phyloP scores from a whole-genome alignment of 495 filamentous ascomycete genomes.

The Polyplosphaeria fusca region DNA sequence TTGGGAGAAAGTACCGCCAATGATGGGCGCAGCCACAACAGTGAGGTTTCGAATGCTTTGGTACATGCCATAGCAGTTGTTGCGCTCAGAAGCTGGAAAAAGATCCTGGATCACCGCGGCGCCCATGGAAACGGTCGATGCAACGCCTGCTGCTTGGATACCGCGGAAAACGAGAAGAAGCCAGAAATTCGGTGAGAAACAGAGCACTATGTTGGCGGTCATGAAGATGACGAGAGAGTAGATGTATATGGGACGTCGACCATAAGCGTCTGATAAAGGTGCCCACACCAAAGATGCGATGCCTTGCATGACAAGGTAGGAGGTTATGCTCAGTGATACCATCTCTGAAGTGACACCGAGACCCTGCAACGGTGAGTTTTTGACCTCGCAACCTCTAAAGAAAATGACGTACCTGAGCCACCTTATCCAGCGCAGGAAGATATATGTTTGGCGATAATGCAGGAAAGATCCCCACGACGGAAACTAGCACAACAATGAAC shows the following conservation, averaged over 20 bases:
- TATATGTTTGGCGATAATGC: conserved; percentile 43
- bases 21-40: conserved; percentile 1
- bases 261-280: conserved; percentile 45
- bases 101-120: conserved; percentile 20
- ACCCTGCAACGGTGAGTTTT: neutral
- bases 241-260: conserved; percentile 46
- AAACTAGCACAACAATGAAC: conserved; percentile 42
- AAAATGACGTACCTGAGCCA: conserved; percentile 11
- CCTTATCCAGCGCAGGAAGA: conserved; percentile 36
- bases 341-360: neutral
- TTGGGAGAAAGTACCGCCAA: conserved; percentile 6
- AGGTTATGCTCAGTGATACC: conserved; percentile 4
- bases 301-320: conserved; percentile 50
- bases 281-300: conserved; percentile 48
- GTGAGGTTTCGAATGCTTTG: conserved; percentile 8
- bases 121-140: conserved; percentile 40
- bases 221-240: conserved; percentile 46
- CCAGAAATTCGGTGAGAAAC: conserved; percentile 9
- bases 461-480: conserved; percentile 43
- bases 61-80: conserved; percentile 5
- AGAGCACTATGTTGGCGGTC: conserved; percentile 22
- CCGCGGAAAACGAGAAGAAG: conserved; percentile 23
- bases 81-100: neutral
- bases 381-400: neutral
- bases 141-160: conserved; percentile 16